Evolutionary conservation across 106 monocot species (phyloP), one percentile per base, ranked within the genome.

Genomic region (Allium sativum): DNA sequence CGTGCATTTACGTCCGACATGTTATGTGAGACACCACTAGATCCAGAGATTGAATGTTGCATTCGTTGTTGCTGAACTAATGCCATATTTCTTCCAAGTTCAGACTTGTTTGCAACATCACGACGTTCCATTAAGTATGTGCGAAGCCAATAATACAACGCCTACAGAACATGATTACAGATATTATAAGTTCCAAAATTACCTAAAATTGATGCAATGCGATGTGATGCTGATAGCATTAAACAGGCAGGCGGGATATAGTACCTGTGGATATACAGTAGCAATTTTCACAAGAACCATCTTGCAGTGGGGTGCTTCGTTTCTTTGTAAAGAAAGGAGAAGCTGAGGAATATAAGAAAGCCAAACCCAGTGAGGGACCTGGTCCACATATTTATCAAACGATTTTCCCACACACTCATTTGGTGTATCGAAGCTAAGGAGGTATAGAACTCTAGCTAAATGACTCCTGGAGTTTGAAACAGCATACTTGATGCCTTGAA

Each of bases 321-420:
- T 80, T 74, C 98, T 85, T 69, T 98, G 98, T 62, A 98, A 75
- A 56, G 98, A 98, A 19, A 98, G 84, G 47, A 98, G 66, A 6
- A 98, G 73, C 72, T 98, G 98, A 58, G 98, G 98, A 56, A 98
- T 98, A 88, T 91, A 98, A 52, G 98, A 88, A 74, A 98, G 98
- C 98, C 98, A 98, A 61, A 92, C 91, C 98, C 98, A 98, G 70
- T 98, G 87, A 18, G 98, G 98, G 56, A 98, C 66, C 64, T 98
- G 98, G 65, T 98, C 98, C 66, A 98, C 56, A 78, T 83, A 91
- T 73, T 98, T 98, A 61, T 81, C 92, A 70, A 98, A 88, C 57
- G 85, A 68, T 71, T 74, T 84, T 45, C 98, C 98, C 8, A 92
- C 98, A 45, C 88, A 80, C 74, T 88, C 82, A 74, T 82, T 83